A percentile compares a stretch with the other conserved stretches of the same genome.
Conservation (phyloP, 2,329 filamentous ascomycete species). For the Teratosphaeria zuluensis region DNA sequence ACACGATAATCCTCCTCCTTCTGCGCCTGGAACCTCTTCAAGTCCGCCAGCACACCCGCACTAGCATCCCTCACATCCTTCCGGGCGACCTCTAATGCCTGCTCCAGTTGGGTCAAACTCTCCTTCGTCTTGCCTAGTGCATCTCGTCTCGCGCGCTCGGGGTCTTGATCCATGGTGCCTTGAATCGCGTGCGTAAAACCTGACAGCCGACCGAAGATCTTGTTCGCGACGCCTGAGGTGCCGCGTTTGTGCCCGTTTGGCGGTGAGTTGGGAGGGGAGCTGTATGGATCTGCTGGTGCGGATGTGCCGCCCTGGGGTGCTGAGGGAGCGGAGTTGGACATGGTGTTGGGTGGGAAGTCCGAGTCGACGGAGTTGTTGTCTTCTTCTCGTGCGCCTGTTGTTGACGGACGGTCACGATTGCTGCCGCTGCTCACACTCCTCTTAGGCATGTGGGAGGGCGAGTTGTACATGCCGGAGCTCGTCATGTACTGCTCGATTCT, state of each 20-base stretch:
- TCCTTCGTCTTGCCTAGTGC: constrained; percentile 94
- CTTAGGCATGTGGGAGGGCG: constrained; percentile 38
- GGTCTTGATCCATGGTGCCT: constrained; percentile 91
- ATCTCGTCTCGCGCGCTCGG: constrained; percentile 82
- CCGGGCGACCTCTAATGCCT: constrained; percentile 78
- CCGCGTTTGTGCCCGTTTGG: constrained; percentile 55
- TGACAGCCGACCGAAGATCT: constrained; percentile 89
- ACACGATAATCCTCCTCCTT: constrained; percentile 89
- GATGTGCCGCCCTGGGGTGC: constrained; percentile 60
- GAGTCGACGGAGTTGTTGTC: constrained; percentile 90
- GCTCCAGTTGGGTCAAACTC: constrained; percentile 74
- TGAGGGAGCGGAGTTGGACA: constrained; percentile 43
- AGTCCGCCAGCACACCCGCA: constrained; percentile 73
- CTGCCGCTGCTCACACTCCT: constrained; percentile 18
- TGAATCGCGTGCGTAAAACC: constrained; percentile 92
- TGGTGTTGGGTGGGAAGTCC: constrained; percentile 72
- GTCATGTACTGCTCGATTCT: constrained; percentile 89
- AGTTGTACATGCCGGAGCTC: constrained; percentile 50
- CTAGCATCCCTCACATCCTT: constrained; percentile 92
- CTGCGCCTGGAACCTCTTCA: constrained; percentile 86
- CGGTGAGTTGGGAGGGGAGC: constrained; percentile 17
- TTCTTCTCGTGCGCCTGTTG: constrained; percentile 7
- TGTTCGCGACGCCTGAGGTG: constrained; percentile 62
- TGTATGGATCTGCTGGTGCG: constrained; percentile 21
- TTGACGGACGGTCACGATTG: constrained; percentile 19